Base-by-base conservation (phyloP, 331 rosid species). In the Pyrus hybrid region DNA sequence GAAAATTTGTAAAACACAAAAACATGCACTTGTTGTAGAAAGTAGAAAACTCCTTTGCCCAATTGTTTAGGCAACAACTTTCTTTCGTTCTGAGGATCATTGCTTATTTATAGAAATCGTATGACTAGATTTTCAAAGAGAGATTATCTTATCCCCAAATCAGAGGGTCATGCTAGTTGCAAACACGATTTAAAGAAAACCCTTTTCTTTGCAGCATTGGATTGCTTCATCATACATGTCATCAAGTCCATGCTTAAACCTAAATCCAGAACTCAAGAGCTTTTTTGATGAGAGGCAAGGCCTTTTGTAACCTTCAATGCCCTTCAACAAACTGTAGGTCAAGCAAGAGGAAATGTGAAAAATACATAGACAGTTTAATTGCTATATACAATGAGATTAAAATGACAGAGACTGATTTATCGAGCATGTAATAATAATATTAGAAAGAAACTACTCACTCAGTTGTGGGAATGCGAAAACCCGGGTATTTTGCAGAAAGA, bases 191-290 rank as follows among this genome's bases (percentile, higher is more conserved):
- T 2, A 35, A 35, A 8, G 43, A 35, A 41, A 70, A 22, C 87
- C 91, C 74, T 79, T 91, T 78, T 82, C 85, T 70, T 71, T 87
- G 86, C 89, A 87, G n/a, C 87, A 76, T 70, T 82, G 75, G 79
- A 91, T 82, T 45, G 88, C 83, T 62, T 76, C 97, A 7, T 75
- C 87, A 25, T 83, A 75, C 86, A 78, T 89, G 41, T 83, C 85
- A 35, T 89, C 85, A 13, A 83, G 26, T 26, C 85, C 80, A 73
- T 84, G 70, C 80, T 86, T 89, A 43, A 73, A 89, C 76, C 78
- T 21, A 28, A 91, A 91, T 54, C 97, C 97, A 51, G 81, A 80
- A 70, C 85, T 85, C 71, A 76, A 28, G 37, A 89, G 88, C 82
- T 91, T 91, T 77, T 87, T 75, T 22, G 91, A 86, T 30, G 80